Evolutionary conservation across 345 rosid genomes (phyloP).

Genomic region (Eucalyptus coolabah): DNA sequence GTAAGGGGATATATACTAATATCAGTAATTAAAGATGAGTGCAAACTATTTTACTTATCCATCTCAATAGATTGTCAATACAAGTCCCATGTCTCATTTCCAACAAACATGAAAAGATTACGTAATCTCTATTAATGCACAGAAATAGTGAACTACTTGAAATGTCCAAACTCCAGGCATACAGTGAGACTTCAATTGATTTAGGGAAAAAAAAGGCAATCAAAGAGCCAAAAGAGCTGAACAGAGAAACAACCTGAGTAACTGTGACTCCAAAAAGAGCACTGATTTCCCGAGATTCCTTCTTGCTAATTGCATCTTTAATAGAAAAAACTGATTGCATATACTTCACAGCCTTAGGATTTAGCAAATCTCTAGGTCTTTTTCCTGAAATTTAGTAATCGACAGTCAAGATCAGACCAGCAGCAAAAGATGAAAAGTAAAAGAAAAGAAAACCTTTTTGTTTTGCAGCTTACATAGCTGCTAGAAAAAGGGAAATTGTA

Average conservation of each 20-base stretch:
- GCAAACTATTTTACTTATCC: neutral
- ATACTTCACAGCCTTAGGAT: constrained; percentile 88
- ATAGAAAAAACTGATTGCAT: constrained; percentile 85
- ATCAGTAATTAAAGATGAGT: neutral
- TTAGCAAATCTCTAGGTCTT: constrained; percentile 94
- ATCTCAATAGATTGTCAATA: neutral
- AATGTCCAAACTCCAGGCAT: neutral
- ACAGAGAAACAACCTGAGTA: constrained; percentile 47
- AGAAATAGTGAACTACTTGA: neutral
- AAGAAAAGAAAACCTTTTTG: neutral
- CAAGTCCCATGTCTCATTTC: neutral
- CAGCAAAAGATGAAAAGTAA: neutral
- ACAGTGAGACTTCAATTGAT: neutral
- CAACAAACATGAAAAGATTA: neutral
- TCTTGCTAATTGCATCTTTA: constrained; percentile 92
- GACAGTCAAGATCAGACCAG: neutral
- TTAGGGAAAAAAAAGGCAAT: neutral
- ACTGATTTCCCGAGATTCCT: constrained; percentile 90
- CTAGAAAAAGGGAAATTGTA: neutral
- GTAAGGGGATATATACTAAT: neutral
- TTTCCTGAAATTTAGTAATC: constrained; percentile 41
- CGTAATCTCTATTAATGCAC: neutral
- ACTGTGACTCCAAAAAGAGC: constrained; percentile 79
- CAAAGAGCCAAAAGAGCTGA: neutral
- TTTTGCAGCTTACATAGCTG: neutral